A percentile compares a stretch with the other conserved stretches of the same genome.
Conservation (phyloP, 169 alveolate genomes). For the Hammondia hammondi region DNA sequence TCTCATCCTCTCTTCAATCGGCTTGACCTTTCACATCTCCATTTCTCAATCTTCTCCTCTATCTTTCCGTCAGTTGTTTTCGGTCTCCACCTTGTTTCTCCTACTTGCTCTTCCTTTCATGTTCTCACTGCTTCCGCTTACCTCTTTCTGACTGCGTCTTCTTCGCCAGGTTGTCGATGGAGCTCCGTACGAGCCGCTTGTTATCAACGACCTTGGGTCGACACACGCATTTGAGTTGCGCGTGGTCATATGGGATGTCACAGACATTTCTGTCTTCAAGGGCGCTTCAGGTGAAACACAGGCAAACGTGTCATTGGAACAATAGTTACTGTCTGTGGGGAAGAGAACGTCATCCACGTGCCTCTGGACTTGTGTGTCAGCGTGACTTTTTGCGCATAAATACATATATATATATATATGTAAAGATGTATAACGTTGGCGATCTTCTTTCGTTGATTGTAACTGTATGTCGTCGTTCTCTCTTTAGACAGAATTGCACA, state of each 20-base stretch:
- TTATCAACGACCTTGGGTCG: constrained; percentile 13
- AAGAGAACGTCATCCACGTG: no score
- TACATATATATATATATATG: no score
- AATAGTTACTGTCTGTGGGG: no score
- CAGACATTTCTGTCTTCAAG: constrained; percentile 51
- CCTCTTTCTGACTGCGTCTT: neutral
- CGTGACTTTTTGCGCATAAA: no score
- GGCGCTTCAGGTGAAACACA: constrained; percentile 37
- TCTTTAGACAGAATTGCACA: no score
- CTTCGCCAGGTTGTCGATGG: constrained; percentile 39
- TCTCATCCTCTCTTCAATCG: neutral
- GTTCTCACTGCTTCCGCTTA: neutral
- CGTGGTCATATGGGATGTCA: constrained; percentile 58
- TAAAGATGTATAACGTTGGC: no score
- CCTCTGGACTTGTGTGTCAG: no score
- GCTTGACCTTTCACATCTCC: neutral
- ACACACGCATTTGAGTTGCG: constrained; percentile 58
- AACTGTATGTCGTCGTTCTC: no score
- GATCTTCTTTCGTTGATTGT: no score
- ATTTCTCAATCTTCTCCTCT: neutral
- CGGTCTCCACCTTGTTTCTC: no score
- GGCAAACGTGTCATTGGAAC: no score
- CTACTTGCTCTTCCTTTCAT: neutral
- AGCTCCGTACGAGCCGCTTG: constrained; percentile 49
- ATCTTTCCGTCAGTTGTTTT: no score